phyloP scores from a whole-genome alignment of 2,329 filamentous ascomycete genomes.

The Botryotinia convoluta region DNA sequence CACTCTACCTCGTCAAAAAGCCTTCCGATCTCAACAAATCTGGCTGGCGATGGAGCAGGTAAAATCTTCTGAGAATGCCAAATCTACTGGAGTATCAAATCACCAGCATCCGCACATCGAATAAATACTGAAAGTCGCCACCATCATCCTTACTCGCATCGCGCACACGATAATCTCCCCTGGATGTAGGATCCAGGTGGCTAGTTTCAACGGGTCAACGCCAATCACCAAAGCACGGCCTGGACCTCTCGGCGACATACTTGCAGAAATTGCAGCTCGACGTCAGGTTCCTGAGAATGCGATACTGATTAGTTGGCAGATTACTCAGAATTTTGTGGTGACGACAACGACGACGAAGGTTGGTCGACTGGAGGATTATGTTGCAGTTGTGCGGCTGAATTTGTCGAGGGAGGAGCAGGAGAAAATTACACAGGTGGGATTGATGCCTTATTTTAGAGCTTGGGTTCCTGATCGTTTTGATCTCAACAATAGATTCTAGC shows the following conservation, averaged over 20 bases:
- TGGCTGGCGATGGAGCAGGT: background rate
- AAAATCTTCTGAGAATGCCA: background rate
- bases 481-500: background rate
- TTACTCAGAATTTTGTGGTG: background rate
- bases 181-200: background rate
- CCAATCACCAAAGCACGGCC: background rate
- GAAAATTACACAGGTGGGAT: background rate
- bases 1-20: background rate
- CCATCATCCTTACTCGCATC: background rate
- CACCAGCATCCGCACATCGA: background rate
- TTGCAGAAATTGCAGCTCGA: background rate
- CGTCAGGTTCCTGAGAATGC: background rate
- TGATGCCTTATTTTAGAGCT: background rate
- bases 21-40: background rate
- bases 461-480: background rate
- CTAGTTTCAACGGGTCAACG: background rate
- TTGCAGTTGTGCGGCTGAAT: background rate
- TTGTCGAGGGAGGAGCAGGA: background rate
- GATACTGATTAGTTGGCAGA: background rate
- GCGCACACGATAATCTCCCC: background rate
- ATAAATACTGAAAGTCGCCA: background rate
- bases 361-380: background rate
- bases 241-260: background rate
- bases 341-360: background rate
- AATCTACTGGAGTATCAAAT: background rate